A percentile compares a stretch with the other conserved stretches of the same genome.
Evolutionary conservation across 345 rosid genomes (phyloP).

Genomic region (Trapa incisa): DNA sequence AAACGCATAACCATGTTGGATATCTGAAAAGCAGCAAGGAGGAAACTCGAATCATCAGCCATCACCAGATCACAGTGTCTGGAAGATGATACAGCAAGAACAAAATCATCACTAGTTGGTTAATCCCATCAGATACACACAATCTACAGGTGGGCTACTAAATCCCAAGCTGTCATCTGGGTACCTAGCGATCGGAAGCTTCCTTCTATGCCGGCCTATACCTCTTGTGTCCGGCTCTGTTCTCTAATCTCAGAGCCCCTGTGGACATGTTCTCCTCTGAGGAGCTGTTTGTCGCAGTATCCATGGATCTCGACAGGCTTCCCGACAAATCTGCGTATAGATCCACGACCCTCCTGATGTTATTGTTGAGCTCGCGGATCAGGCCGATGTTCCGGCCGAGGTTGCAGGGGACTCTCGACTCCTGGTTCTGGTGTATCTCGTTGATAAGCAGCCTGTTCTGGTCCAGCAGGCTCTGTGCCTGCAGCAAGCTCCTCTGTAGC

Average conservation of each 20-base stretch:
- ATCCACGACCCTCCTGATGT: conserved; percentile 58
- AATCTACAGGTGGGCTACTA: background rate
- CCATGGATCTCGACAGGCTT: conserved; percentile 31
- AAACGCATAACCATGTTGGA: too few relatives aligned
- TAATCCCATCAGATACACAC: background rate
- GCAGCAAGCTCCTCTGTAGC: conserved; percentile 59
- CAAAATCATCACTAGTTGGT: background rate
- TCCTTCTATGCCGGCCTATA: conserved; percentile 30
- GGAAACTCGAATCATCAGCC: background rate
- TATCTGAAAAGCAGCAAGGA: too few relatives aligned
- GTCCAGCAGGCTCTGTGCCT: conserved; percentile 58
- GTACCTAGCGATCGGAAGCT: background rate
- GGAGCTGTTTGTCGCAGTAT: conserved; percentile 15
- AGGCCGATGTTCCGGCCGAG: conserved; percentile 61
- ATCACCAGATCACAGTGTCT: too few relatives aligned
- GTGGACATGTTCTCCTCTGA: conserved; percentile 45
- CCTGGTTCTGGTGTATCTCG: conserved; percentile 75
- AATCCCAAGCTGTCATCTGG: background rate
- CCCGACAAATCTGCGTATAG: conserved; percentile 58
- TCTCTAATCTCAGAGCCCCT: conserved; percentile 12
- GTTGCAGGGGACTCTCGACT: conserved; percentile 60
- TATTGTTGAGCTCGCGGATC: conserved; percentile 71
- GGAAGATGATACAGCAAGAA: too few relatives aligned
- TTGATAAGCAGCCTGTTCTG: conserved; percentile 62
- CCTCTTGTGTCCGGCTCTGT: conserved; percentile 39